These are phyloP conservation scores for Bacidia gigantensis DNA, from an alignment of 495 filamentous ascomycete species.

Conservation along the genomic window DNA sequence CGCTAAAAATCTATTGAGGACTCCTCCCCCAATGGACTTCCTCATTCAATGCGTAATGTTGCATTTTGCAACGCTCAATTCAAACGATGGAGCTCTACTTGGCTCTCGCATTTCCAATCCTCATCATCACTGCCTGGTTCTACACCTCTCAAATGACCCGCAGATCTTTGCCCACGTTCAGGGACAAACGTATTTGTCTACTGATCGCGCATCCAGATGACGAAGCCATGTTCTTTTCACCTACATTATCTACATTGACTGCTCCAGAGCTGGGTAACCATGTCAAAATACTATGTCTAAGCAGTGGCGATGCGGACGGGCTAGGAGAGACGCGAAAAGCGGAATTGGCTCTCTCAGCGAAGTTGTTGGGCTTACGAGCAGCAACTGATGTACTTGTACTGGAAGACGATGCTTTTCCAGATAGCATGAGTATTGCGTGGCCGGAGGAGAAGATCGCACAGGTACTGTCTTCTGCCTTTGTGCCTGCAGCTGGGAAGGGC, in stretches of 20 bases:
- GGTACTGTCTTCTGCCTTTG: conserved; percentile 40
- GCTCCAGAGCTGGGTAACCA: conserved; percentile 65
- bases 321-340: conserved; percentile 67
- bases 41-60: no score
- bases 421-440: conserved; percentile 74
- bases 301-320: conserved; percentile 77
- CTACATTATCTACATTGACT: conserved; percentile 68
- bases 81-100: conserved; percentile 31
- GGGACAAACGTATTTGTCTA: conserved; percentile 70
- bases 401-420: conserved; percentile 66
- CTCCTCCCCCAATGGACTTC: no score
- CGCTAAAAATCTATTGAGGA: no score
- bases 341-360: conserved; percentile 67
- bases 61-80: neutral
- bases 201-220: conserved; percentile 96
- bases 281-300: conserved; percentile 85
- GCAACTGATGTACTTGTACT: conserved; percentile 68
- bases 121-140: conserved; percentile 40
- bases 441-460: conserved; percentile 49
- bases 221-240: conserved; percentile 98
- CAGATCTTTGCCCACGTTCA: conserved; percentile 51
- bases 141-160: conserved; percentile 43
- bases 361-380: conserved; percentile 56
- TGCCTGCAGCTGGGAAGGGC: neutral
- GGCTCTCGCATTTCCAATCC: conserved; percentile 42